Evolutionary conservation across 352 stramenopile species (phyloP), one percentile per base, ranked within the genome.

Genomic region (Phytophthora idaei): DNA sequence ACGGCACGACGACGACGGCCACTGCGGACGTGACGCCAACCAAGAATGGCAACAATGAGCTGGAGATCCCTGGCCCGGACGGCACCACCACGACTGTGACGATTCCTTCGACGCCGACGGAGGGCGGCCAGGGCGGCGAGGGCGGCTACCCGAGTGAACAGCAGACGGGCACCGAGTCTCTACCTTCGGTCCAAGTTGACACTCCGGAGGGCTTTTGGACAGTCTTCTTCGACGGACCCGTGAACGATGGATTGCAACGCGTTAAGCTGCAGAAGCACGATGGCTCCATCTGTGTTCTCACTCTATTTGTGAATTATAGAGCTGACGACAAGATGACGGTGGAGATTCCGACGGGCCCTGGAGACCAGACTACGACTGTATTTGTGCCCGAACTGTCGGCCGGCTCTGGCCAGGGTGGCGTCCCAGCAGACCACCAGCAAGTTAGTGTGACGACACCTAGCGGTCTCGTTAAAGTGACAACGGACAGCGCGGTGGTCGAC

Each of bases 21-120:
- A 49, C 37, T 27, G 61, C 59, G 31, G 34, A 57, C 3, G 51
- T 46, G 32, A 58, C n/a, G 4, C 12, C n/a, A 6, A 53, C 49
- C 5, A n/a, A 1, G 2, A 41, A 55, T 7, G 52, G 50, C 3
- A 55, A 66, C 14, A 59, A 5, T 1, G 41, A 47, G 57, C 15
- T 70, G 25, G 56, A 56, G n/a, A 44, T 70, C 39, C 37, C 63
- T 14, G 61, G 55, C 3, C 31, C 44, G 25, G 50, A 61, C 1
- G 69, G 70, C n/a, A 45, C 59, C 8, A 69, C 60, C 2, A 61
- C 57, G 10, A 42, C 49, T 3, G 58, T 54, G 41, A 56, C 37
- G 28, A 36, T 61, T 6, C 21, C 39, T 10, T 29, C 45, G 36
- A 56, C 46, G 11, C 17, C 37, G 15, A 57, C 28, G 5, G 41